These are phyloP conservation scores for Heritiera fomes DNA, from an alignment of 345 rosid species.

Conservation along the genomic window DNA sequence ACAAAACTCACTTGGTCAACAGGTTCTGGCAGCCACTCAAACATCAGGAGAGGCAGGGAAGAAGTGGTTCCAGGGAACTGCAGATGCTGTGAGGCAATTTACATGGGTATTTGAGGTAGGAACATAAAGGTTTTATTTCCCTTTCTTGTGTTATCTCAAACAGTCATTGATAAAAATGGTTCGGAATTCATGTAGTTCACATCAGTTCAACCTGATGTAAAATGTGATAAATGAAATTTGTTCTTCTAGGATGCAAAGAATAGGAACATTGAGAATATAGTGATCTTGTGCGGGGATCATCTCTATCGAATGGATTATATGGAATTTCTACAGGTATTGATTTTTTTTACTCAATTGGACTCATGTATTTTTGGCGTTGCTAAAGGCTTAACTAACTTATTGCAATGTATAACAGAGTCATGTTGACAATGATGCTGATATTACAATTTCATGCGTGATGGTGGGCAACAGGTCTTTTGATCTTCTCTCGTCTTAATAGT, in stretches of 20 bases:
- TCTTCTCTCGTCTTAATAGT: slow-evolving; percentile 2
- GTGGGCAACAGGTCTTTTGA: slow-evolving; percentile 65
- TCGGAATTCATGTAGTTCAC: neutral
- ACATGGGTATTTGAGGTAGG: slow-evolving; percentile 92
- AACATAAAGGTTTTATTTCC: neutral
- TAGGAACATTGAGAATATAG: slow-evolving; percentile 67
- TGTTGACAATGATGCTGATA: slow-evolving; percentile 71
- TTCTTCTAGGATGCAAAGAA: slow-evolving; percentile 78
- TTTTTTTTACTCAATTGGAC: neutral
- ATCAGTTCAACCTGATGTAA: neutral
- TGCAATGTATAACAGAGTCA: slow-evolving; percentile 61
- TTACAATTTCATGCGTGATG: slow-evolving; percentile 78
- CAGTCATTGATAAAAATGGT: neutral
- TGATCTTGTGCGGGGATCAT: slow-evolving; percentile 89
- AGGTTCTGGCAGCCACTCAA: slow-evolving; percentile 98
- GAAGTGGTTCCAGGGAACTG: slow-evolving; percentile 98
- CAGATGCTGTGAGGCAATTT: slow-evolving; percentile 98
- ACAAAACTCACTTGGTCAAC: slow-evolving; percentile 19
- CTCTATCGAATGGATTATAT: slow-evolving; percentile 88
- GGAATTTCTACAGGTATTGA: slow-evolving; percentile 75
- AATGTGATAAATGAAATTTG: slow-evolving; percentile 20
- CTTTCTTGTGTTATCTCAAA: neutral
- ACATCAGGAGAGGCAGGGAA: slow-evolving; percentile 91
- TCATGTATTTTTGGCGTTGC: neutral
- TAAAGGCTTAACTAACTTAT: slow-evolving; percentile 16